A percentile compares a stretch with the other conserved stretches of the same genome.
Conservation (phyloP, 192 early-diverging fungal species). For the Coemansia furcata region DNA sequence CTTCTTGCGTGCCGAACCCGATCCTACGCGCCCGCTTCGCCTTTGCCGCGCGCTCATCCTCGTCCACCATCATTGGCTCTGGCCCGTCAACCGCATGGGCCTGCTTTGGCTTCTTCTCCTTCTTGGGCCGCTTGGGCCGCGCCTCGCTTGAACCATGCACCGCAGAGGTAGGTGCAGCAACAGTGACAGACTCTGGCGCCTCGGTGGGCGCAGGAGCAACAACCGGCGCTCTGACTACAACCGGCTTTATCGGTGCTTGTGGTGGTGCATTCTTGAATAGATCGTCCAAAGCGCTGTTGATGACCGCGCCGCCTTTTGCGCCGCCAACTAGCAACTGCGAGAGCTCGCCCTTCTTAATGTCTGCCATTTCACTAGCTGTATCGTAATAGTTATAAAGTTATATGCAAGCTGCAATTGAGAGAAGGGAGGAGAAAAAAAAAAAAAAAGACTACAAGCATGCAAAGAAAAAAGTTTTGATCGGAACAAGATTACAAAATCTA, state of each 20-base stretch:
- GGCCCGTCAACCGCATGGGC: not conserved
- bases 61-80: not conserved
- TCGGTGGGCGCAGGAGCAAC: not conserved
- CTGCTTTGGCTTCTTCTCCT: constrained; percentile 9
- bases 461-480: constrained; percentile 2
- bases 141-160: not conserved
- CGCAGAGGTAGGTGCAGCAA: not conserved
- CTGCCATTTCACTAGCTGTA: not conserved
- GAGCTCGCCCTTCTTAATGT: constrained; percentile 29
- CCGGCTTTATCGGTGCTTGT: constrained; percentile 17
- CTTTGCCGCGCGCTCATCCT: constrained; percentile 14
- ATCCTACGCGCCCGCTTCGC: constrained; percentile 37
- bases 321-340: constrained; percentile 41
- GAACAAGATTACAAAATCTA: not conserved
- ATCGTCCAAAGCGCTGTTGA: constrained; percentile 57
- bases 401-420: not conserved
- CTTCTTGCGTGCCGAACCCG: constrained; percentile 14
- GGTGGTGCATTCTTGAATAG: constrained; percentile 61
- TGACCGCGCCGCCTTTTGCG: constrained; percentile 24
- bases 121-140: not conserved
- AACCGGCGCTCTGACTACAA: constrained; percentile 1
- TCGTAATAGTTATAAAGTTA: not conserved
- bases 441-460: not conserved
- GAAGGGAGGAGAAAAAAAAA: not conserved
- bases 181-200: not conserved